Percentiles rank a stretch among this genome's conserved stretches.
Conservation (phyloP, 495 filamentous ascomycete species). For the Trichoderma reesei region DNA sequence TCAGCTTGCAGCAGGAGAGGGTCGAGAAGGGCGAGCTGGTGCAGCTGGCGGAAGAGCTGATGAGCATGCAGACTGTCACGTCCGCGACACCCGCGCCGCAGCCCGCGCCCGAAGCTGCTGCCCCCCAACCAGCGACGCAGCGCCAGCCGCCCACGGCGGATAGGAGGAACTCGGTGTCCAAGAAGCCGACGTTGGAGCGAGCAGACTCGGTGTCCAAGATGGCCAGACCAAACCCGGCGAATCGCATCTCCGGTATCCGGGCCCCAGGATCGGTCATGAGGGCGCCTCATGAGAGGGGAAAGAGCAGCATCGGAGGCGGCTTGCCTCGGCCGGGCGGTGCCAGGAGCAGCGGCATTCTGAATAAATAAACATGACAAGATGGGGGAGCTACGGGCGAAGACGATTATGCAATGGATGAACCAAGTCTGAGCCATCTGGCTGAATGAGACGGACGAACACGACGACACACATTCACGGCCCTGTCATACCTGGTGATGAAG, state of each 20-base stretch:
- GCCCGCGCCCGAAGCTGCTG: too few species aligned
- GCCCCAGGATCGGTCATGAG: slow-evolving; percentile 28
- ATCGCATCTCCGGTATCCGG: background rate
- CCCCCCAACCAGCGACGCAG: too few species aligned
- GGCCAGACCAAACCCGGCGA: background rate
- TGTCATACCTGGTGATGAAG: background rate
- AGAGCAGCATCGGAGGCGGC: slow-evolving; percentile 31
- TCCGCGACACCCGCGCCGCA: slow-evolving; percentile 13
- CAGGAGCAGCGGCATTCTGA: slow-evolving; percentile 54
- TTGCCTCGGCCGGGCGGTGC: slow-evolving; percentile 33
- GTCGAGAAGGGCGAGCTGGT: slow-evolving; percentile 92
- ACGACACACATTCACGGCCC: too few species aligned
- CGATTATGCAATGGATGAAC: background rate
- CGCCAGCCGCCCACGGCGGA: background rate
- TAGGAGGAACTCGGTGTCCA: too few species aligned
- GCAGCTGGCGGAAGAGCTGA: slow-evolving; percentile 85
- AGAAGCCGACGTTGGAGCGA: slow-evolving; percentile 13
- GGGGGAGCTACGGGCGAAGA: slow-evolving; percentile 35
- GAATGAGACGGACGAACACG: background rate
- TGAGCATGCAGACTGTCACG: slow-evolving; percentile 38
- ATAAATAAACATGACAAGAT: slow-evolving; percentile 66
- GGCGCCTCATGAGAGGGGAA: slow-evolving; percentile 37
- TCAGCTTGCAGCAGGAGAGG: slow-evolving; percentile 64
- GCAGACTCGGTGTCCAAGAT: slow-evolving; percentile 4
- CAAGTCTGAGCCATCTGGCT: too few species aligned